Base-by-base conservation (phyloP, 768 basidiomycete species). In the Trichaptum fuscoviolaceum region DNA sequence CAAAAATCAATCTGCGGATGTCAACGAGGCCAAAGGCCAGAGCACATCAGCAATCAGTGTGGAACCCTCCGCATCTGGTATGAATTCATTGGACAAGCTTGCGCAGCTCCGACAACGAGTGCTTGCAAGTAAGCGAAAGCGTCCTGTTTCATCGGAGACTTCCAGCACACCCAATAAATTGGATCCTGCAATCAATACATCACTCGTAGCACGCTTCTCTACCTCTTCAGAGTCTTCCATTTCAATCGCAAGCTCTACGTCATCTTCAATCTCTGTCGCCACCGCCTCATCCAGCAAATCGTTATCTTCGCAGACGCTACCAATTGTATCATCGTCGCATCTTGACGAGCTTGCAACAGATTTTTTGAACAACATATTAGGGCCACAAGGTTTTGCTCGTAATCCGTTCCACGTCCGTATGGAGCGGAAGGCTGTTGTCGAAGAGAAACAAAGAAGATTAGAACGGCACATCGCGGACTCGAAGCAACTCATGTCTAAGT, bases 381-480 rank as follows among this genome's bases (percentile, higher is more conserved):
- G 42, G 10, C 42, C 42, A 20, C 20, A 12, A 6, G 15, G 42
- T 15, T 20, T 15, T 12, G 12, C 42, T 52, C 42, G 42, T 52
- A 52, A 12, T 12, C 5, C 42, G 20, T 52, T 6, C 20, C 42
- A 12, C 15, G 42, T 20, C 3, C 42, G 42, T 20, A 20, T 52
- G 20, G 42, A 52, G 6, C 42, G 20, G 42, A 52, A 52, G 42
- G 42, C 42, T 52, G 20, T 52, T 5, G 42, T 52, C 15, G 42
- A 52, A 12, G 42, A 52, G 42, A 61, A 61, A 23, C 59, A 61
- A 34, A 61, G 30, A 34, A 25, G 59, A 61, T 18, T 61, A 9
- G 59, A 61, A 24, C 59, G 59, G 15, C 59, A 61, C 30, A 61
- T 61, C 24, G 9, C 30, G 2, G 59, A 61, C 9, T 25, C 25